phyloP scores from a whole-genome alignment of 2,329 filamentous ascomycete genomes.

The Volutella citrinella region DNA sequence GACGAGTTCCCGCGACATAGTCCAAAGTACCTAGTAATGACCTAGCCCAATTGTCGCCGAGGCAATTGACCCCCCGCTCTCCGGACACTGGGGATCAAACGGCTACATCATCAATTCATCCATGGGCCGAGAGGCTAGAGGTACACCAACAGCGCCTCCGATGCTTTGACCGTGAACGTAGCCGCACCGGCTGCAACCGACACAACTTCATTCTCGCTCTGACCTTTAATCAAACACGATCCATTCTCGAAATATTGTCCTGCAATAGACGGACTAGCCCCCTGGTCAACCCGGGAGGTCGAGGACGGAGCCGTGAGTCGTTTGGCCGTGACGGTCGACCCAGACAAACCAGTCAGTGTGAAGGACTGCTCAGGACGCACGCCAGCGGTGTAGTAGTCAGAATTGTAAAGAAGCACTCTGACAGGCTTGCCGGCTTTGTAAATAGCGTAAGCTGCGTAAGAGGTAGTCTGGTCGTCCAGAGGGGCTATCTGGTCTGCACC shows the following conservation, averaged over 20 bases:
- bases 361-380: conserved; percentile 36
- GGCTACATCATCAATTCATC: too few species aligned
- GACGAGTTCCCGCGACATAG: too few species aligned
- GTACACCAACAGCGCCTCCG: conserved; percentile 10
- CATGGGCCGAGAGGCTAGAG: too few species aligned
- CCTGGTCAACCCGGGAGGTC: conserved; percentile 15
- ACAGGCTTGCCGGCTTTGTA: conserved; percentile 37
- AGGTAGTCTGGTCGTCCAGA: conserved; percentile 40
- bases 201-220: too few species aligned
- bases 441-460: conserved; percentile 45
- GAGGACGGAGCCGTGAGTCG: conserved; percentile 22
- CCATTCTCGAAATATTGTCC: conserved; percentile 17
- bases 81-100: too few species aligned
- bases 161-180: conserved; percentile 9
- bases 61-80: too few species aligned
- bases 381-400: conserved; percentile 36
- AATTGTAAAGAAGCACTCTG: conserved; percentile 43
- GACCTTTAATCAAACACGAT: conserved; percentile 14
- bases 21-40: too few species aligned
- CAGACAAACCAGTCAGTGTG: conserved; percentile 38
- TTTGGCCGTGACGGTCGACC: conserved; percentile 36
- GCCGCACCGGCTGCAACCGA: neutral
- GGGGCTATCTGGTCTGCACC: conserved; percentile 41
- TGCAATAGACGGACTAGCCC: conserved; percentile 13
- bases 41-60: too few species aligned